A percentile compares a stretch with the other conserved stretches of the same genome.
These are phyloP conservation scores for Filobasidium uniguttulatum DNA, from an alignment of 1,284 basidiomycete species.

Conservation along the genomic window DNA sequence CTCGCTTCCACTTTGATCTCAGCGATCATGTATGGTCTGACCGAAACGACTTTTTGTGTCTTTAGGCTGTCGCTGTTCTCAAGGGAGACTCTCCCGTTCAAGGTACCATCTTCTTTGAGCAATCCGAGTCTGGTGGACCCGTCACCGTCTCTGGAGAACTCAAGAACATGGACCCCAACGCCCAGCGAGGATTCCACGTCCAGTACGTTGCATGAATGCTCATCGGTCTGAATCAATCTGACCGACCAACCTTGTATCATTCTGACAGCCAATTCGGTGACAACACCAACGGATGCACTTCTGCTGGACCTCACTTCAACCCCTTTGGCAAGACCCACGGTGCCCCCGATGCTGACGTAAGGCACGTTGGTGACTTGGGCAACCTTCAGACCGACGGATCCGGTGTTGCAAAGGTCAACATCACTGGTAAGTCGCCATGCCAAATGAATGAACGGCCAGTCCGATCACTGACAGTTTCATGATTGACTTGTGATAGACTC, in stretches of 20 bases:
- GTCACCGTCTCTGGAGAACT: constrained; percentile 52
- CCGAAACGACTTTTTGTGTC: not conserved
- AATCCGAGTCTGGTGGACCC: constrained; percentile 43
- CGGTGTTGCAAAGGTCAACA: constrained; percentile 48
- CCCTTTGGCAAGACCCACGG: constrained; percentile 54
- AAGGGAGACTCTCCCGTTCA: constrained; percentile 47
- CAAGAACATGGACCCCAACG: constrained; percentile 47
- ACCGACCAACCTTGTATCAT: not conserved
- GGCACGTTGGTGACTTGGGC: constrained; percentile 67
- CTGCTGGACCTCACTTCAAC: constrained; percentile 64
- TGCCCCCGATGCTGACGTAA: constrained; percentile 44
- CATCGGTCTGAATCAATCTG: not conserved
- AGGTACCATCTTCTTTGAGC: constrained; percentile 54
- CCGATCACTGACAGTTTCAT: not conserved
- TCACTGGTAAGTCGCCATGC: constrained; percentile 31
- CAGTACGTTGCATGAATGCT: constrained; percentile 44
- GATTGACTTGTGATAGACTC: constrained; percentile 42
- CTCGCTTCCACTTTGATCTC: not conserved
- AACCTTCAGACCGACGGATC: constrained; percentile 51
- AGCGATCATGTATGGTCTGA: not conserved
- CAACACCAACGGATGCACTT: constrained; percentile 51
- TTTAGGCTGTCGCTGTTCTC: constrained; percentile 53
- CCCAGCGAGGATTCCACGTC: constrained; percentile 59
- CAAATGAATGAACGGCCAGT: not conserved
- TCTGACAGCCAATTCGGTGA: constrained; percentile 51